These are phyloP conservation scores for Herpetomonas samuelpessoai DNA, from an alignment of 208 protist species.

Conservation along the genomic window DNA sequence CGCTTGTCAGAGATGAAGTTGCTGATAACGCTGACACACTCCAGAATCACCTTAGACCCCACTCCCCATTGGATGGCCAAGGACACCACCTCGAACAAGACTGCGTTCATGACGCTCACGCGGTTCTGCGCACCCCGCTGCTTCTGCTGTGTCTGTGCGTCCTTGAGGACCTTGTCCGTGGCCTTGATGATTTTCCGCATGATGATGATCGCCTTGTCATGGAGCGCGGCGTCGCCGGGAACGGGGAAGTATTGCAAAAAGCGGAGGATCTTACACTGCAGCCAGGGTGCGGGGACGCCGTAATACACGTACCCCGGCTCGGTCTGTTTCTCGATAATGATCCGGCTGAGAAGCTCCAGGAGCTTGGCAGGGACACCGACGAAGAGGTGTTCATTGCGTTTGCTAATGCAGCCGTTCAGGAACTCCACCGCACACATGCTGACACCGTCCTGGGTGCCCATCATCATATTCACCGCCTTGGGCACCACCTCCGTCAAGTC, in stretches of 20 bases:
- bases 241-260: conserved; percentile 95
- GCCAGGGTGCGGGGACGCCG: conserved; percentile 97
- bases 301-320: conserved; percentile 97
- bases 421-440: conserved; percentile 92
- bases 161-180: conserved; percentile 85
- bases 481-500: conserved; percentile 60
- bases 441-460: conserved; percentile 89
- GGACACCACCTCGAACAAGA: conserved; percentile 97
- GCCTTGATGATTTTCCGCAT: conserved; percentile 82
- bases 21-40: conserved; percentile 81
- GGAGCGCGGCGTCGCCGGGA: conserved; percentile 58
- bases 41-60: conserved; percentile 73
- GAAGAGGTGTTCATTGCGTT: conserved; percentile 64
- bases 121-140: conserved; percentile 92
- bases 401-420: conserved; percentile 84
- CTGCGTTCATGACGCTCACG: conserved; percentile 95
- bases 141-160: conserved; percentile 78
- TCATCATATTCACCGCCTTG: conserved; percentile 84
- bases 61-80: conserved; percentile 91
- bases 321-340: conserved; percentile 88
- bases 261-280: conserved; percentile 97
- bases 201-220: conserved; percentile 54
- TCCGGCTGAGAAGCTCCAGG: conserved; percentile 79
- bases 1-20: conserved; percentile 87
- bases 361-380: conserved; percentile 52